Evolutionary conservation across 2,329 filamentous ascomycete species (phyloP).

Genomic region (Aureobasidium vineae): DNA sequence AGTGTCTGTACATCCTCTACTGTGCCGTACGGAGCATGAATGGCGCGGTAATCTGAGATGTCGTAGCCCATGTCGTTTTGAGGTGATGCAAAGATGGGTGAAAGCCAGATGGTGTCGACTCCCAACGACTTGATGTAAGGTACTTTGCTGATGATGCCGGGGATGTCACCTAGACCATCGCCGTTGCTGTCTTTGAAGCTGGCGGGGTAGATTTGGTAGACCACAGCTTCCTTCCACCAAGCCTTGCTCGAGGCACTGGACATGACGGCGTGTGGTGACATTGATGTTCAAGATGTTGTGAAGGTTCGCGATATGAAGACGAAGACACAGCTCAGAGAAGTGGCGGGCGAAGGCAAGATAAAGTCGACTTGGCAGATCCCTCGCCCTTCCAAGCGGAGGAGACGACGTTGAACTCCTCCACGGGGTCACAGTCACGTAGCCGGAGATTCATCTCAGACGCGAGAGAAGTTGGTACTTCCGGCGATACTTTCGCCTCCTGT

Average conservation of each 20-base stretch:
- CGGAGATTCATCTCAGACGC: too few species aligned
- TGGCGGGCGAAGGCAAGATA: too few species aligned
- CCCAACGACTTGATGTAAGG: conserved; percentile 55
- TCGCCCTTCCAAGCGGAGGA: too few species aligned
- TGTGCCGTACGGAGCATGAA: conserved; percentile 43
- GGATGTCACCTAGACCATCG: conserved; percentile 57
- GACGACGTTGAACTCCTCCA: too few species aligned
- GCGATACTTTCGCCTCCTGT: too few species aligned
- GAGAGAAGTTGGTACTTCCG: too few species aligned
- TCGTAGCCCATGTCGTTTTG: conserved; percentile 45
- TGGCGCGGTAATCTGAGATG: conserved; percentile 42
- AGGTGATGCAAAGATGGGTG: conserved; percentile 45
- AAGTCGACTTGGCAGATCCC: too few species aligned
- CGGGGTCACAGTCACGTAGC: too few species aligned
- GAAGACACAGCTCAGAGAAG: too few species aligned
- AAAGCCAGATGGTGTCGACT: conserved; percentile 40
- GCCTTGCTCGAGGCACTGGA: neutral
- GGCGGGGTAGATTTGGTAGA: conserved; percentile 63
- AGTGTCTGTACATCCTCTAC: conserved; percentile 43
- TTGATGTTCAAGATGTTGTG: conserved; percentile 27
- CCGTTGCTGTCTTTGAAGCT: conserved; percentile 60
- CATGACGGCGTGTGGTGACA: conserved; percentile 25
- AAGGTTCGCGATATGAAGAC: too few species aligned
- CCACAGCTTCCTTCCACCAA: conserved; percentile 62
- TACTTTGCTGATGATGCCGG: conserved; percentile 57